Base-by-base conservation (phyloP, 441 rosid genomes). In the Hypseocharis bilobata region DNA sequence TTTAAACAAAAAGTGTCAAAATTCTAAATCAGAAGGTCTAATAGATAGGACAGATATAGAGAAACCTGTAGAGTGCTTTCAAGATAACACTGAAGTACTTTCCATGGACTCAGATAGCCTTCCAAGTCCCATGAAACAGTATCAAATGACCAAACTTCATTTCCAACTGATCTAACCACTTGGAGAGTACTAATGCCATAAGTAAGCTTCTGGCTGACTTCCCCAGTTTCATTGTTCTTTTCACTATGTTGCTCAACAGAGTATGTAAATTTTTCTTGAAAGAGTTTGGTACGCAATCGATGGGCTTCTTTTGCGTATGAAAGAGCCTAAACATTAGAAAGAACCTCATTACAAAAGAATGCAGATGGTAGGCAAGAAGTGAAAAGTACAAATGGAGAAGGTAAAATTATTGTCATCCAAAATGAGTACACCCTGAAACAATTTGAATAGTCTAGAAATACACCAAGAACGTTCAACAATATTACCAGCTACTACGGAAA, bases 11-110 rank as follows among this genome's bases (percentile, higher is more conserved):
- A n/a, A n/a, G 47, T 0, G 57, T 28, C 55, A 22, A 29, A 55
- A 55, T 64, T 67, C 71, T 25, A 70, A 60, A 68, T 63, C 61
- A 57, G 66, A 73, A 36, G 29, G 47, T 60, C 34, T 34, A 69
- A 38, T 54, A 69, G 38, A 22, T 60, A 63, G 58, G 40, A 64
- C 65, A 75, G 56, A 76, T 58, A 71, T 8, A 81, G 23, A 17
- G 47, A 63, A 67, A 93, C 99, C 96, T 91, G 98, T 70, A 91
- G 84, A 70, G 81, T 86, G 84, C 99, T 94, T 77, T 94, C 98
- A 71, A 94, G 86, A 72, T 89, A 91, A 74, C 88, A 80, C 38
- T 91, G 89, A 68, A 94, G 86, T 67, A 84, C 83, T 70, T 82
- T 88, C 98, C 99, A 94, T 23, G 96, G 86, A 76, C 96, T 94